Evolutionary conservation across 1,284 basidiomycete species (phyloP), one percentile per base, ranked within the genome.

Genomic region (Ganoderma lucidum): DNA sequence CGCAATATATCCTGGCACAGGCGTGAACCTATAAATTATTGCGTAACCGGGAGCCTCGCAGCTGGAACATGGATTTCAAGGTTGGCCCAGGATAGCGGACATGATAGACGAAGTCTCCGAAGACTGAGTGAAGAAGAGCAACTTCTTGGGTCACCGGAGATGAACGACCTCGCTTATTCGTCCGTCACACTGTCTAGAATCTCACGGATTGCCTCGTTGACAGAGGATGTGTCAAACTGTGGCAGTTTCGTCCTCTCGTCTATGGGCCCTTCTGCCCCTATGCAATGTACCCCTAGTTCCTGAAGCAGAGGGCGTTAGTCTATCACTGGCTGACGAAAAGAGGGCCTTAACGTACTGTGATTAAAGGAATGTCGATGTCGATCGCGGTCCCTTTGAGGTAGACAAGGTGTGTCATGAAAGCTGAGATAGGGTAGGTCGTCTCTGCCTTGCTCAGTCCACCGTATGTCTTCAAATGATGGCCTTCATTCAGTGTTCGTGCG

Each of bases 401-500:
- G 3, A 96, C 87, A 6, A 98, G 78, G 80, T 98, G 96, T 0
- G 94, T 95, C 68, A 98, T 84, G 79, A 93, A 93, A 2, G 91
- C 89, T 23, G 92, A 91, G 30, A 88, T 80, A 8, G 93, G 90
- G 73, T 90, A 92, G 15, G 83, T 86, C 3, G 89, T 90, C 56
- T 82, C 83, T n/a, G 84, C 86, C 73, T 86, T 85, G 30, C 88
- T 89, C 53, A 90, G 80, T 42, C 78, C 75, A 5, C 85, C 88
- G 74, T 86, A 88, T 48, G 80, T 82, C 56, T 82, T 81, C 28
- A 77, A 79, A 67, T 84, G 82, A 76, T 91, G 89, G 32, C 85
- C 82, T 48, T 87, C 83, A 75, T 96, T 95, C 39, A 97, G 83
- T 23, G 92, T 93, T 42, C 84, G 81, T 3, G 84, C 84, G 69